Conservation (phyloP, 176 grass and related monocot genomes). For the Oropetium thomaeum region DNA sequence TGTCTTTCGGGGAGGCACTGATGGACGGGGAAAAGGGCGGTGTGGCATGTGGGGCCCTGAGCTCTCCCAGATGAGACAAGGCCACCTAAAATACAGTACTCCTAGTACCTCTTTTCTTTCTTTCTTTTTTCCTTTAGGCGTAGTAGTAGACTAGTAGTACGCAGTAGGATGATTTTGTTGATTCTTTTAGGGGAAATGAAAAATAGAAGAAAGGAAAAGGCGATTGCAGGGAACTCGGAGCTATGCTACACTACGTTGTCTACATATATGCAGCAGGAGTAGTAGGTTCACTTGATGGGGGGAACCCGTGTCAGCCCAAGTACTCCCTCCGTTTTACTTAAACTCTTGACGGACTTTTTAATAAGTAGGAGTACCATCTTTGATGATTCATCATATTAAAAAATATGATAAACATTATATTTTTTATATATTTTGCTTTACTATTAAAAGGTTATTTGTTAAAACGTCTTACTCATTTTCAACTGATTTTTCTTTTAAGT, state of each 20-base stretch:
- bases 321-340: no score
- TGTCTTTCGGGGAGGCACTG: slow-evolving; percentile 13
- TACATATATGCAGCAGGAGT: background rate
- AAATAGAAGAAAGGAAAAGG: slow-evolving; percentile 20
- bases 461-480: no score
- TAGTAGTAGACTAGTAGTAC: background rate
- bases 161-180: slow-evolving; percentile 12
- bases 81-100: slow-evolving; percentile 22
- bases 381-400: no score
- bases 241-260: background rate
- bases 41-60: slow-evolving; percentile 1
- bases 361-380: no score
- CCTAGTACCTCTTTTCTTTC: no score
- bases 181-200: background rate
- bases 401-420: no score
- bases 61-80: slow-evolving; percentile 37
- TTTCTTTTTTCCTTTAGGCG: background rate
- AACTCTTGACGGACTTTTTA: no score
- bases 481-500: no score
- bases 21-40: background rate
- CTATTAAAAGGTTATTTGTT: no score
- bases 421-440: no score
- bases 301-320: background rate
- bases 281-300: background rate
- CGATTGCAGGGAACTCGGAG: slow-evolving; percentile 7